Base-by-base conservation (phyloP, 1,284 basidiomycete genomes). In the Tylopilus sp. region DNA sequence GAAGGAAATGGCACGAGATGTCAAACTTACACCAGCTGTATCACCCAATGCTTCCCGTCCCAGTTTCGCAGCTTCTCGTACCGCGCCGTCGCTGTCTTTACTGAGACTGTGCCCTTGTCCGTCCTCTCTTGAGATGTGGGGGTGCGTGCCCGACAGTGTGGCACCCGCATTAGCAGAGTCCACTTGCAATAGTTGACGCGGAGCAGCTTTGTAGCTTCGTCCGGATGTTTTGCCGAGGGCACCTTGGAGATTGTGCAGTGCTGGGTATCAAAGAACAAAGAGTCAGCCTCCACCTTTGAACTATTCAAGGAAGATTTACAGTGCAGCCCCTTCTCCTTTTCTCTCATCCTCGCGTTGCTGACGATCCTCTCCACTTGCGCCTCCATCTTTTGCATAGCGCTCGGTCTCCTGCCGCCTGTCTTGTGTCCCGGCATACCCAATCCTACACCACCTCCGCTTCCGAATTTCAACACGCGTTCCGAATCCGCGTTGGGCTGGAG, bases 281-380 rank as follows among this genome's bases (percentile, higher is more conserved):
- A 48, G 43, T 64, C 36, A 62, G 46, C 35, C 45, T 40, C n/a
- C 12, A 2, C 6, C 16, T 10, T 37, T 26, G 6, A 29, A 21
- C 13, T 16, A 5, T 31, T 21, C 38, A 18, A 28, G 13, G 18
- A 37, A n/a, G 18, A 71, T 78, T 61, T 56, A 89, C 85, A 84
- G 57, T 84, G 77, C 38, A 81, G 57, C 12, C 83, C 83, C 63
- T 88, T 90, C 63, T 89, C 86, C 68, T 84, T 87, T 66, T 93
- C 89, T 56, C 90, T 79, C 67, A 89, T 77, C 58, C 92, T 84
- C 3, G 94, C 91, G 65, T 90, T 93, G 60, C 87, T 93, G 16
- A 99, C 94, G 55, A 99, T 91, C 51, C 96, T 77, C 71, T 98
- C 95, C 12, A 99, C 96, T 66, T 99, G 96, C 53, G 92, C 85